Percentiles rank a stretch among this genome's conserved stretches.
phyloP scores from a whole-genome alignment of 257 asterid species.

The Fraxinus americana region DNA sequence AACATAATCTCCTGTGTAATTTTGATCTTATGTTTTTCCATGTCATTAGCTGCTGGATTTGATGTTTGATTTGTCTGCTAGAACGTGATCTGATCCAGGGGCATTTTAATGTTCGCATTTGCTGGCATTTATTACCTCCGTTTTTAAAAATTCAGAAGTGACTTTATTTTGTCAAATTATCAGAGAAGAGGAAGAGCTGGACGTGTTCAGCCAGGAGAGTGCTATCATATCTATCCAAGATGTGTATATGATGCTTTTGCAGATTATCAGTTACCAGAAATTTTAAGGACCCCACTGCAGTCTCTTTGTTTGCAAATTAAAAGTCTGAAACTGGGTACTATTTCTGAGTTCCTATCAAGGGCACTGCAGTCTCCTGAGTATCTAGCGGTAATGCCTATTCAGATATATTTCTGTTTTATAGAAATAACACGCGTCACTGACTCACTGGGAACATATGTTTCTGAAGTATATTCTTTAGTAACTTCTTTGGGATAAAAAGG shows the following conservation, averaged over 20 bases:
- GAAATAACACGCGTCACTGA: slow-evolving; percentile 11
- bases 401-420: slow-evolving; percentile 28
- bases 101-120: slow-evolving; percentile 1
- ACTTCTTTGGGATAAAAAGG: slow-evolving; percentile 10
- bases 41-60: slow-evolving; percentile 7
- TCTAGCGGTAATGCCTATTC: slow-evolving; percentile 68
- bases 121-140: slow-evolving; percentile 13
- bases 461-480: slow-evolving; percentile 4
- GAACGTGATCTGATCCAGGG: background rate
- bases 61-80: slow-evolving; percentile 8
- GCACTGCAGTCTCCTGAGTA: slow-evolving; percentile 91
- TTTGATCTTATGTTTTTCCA: background rate
- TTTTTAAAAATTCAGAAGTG: slow-evolving; percentile 5
- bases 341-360: slow-evolving; percentile 77
- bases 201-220: slow-evolving; percentile 97
- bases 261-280: slow-evolving; percentile 87
- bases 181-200: slow-evolving; percentile 99
- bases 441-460: slow-evolving; percentile 4
- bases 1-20: background rate
- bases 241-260: slow-evolving; percentile 84
- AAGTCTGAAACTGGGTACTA: slow-evolving; percentile 86
- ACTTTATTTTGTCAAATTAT: slow-evolving; percentile 29
- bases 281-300: slow-evolving; percentile 93
- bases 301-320: slow-evolving; percentile 94
- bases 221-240: slow-evolving; percentile 90